A percentile compares a stretch with the other conserved stretches of the same genome.
Evolutionary conservation across 2,329 filamentous ascomycete genomes (phyloP).

Genomic region (Thelonectria rubi): DNA sequence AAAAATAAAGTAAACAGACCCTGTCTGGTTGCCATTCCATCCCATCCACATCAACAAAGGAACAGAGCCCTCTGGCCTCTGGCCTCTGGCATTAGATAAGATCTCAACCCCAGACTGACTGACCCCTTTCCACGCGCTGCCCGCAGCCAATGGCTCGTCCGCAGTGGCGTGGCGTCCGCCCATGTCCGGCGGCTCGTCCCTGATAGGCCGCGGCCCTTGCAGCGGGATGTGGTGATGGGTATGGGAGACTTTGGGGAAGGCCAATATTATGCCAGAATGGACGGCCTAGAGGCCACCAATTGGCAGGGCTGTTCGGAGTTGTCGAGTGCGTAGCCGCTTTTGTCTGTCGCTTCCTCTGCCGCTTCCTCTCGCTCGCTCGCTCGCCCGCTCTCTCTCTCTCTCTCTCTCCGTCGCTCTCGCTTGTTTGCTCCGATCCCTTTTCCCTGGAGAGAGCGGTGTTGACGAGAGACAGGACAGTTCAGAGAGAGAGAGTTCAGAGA

Average conservation of each 20-base stretch:
- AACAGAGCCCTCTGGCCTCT: too few species aligned
- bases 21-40: constrained; percentile 1
- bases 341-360: too few species aligned
- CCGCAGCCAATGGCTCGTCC: constrained; percentile 30
- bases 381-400: too few species aligned
- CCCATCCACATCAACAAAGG: not conserved
- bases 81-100: constrained; percentile 18
- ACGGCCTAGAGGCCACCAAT: constrained; percentile 1
- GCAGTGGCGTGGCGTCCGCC: constrained; percentile 34
- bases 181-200: constrained; percentile 34
- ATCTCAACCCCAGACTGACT: constrained; percentile 32
- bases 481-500: constrained; percentile 19
- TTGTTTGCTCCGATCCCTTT: constrained; percentile 5
- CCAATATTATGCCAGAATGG: constrained; percentile 24
- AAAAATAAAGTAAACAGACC: constrained; percentile 6
- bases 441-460: not conserved
- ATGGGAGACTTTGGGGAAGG: constrained; percentile 16
- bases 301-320: too few species aligned
- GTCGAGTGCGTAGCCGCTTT: constrained; percentile 13
- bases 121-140: constrained; percentile 29
- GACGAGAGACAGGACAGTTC: not conserved
- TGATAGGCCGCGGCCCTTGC: constrained; percentile 44
- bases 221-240: constrained; percentile 34
- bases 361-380: too few species aligned
- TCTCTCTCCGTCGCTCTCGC: too few species aligned